Percentiles rank a stretch among this genome's conserved stretches.
Conservation (phyloP, 176 grass and related monocot species). For the Cymbopogon citratus region DNA sequence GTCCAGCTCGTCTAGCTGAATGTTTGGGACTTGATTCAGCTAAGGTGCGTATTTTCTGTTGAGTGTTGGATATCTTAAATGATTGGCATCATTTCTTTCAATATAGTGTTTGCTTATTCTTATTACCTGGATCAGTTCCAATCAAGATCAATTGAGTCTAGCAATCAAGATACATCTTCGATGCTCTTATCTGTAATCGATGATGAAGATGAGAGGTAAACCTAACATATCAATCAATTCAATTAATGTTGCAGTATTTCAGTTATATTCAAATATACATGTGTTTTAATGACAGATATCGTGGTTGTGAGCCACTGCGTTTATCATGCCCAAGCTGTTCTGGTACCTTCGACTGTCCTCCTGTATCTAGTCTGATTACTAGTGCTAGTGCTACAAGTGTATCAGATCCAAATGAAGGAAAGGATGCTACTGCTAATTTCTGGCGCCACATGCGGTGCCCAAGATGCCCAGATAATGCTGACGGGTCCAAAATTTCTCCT, state of each 20-base stretch:
- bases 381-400: conserved; percentile 24
- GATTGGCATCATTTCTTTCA: neutral
- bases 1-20: conserved; percentile 88
- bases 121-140: conserved; percentile 58
- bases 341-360: conserved; percentile 71
- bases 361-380: conserved; percentile 73
- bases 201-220: conserved; percentile 75
- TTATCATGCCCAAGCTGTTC: conserved; percentile 88
- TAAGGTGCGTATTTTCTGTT: conserved; percentile 49
- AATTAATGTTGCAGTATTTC: neutral
- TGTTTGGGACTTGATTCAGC: conserved; percentile 97
- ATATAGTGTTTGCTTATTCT: conserved; percentile 26
- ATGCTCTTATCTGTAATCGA: conserved; percentile 69
- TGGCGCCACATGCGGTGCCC: conserved; percentile 69
- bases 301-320: conserved; percentile 68
- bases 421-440: conserved; percentile 59
- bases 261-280: conserved; percentile 27
- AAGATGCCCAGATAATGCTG: conserved; percentile 67
- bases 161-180: conserved; percentile 61
- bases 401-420: conserved; percentile 43
- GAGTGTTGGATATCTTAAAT: neutral
- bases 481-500: conserved; percentile 60
- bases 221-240: conserved; percentile 21
- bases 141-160: conserved; percentile 49
- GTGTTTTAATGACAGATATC: conserved; percentile 64